Evolutionary conservation across 2,329 filamentous ascomycete genomes (phyloP).

Genomic region (Leptographium procerum): DNA sequence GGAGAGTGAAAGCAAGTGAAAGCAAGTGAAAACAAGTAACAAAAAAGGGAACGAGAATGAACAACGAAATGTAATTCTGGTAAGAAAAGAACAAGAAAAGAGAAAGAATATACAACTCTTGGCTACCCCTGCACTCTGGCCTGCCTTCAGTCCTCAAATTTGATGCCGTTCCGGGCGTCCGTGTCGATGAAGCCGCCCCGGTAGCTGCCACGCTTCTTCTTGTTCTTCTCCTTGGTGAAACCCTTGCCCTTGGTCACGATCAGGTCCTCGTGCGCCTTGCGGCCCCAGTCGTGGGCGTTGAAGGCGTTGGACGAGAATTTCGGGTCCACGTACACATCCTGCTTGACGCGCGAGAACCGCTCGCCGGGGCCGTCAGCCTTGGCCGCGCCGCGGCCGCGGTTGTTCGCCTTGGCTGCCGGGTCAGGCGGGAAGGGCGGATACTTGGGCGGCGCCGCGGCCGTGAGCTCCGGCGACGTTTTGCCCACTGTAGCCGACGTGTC

Average conservation of each 20-base stretch:
- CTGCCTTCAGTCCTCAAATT: constrained; percentile 56
- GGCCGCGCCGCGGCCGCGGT: constrained; percentile 24
- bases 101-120: not conserved
- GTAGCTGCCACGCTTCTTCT: constrained; percentile 88
- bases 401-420: constrained; percentile 27
- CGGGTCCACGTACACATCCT: constrained; percentile 55
- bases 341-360: constrained; percentile 69
- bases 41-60: not conserved
- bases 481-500: constrained; percentile 37
- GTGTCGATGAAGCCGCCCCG: constrained; percentile 83
- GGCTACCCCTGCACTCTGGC: not conserved
- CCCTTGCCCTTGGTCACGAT: constrained; percentile 89
- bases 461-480: constrained; percentile 38
- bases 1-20: not conserved
- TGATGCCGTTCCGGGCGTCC: constrained; percentile 69
- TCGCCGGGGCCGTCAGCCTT: constrained; percentile 39
- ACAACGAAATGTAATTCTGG: not conserved
- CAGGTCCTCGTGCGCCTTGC: constrained; percentile 76
- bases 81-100: not conserved
- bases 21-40: not conserved
- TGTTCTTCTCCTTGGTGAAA: constrained; percentile 99
- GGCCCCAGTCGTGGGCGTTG: constrained; percentile 69
- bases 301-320: constrained; percentile 71
- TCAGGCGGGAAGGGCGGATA: constrained; percentile 43
- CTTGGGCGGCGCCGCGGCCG: constrained; percentile 19